Base-by-base conservation (phyloP, 1,284 basidiomycete genomes). In the Anthracocystis panici-leucophaei region DNA sequence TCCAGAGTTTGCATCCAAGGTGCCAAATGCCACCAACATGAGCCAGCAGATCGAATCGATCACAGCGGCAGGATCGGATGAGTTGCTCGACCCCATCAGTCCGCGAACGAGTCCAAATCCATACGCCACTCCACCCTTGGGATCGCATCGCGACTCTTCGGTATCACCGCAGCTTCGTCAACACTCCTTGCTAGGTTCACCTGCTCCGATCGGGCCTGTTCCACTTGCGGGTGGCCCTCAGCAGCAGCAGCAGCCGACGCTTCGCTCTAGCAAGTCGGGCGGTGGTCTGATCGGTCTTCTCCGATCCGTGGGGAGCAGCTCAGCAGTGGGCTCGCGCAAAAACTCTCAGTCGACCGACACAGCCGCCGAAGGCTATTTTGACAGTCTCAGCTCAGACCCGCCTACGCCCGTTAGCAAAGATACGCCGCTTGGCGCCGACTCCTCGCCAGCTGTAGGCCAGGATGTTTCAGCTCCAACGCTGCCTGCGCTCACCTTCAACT, bases 391-490 rank as follows among this genome's bases (percentile, higher is more conserved):
- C 2, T 69, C 72, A 0, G 54, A 65, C 31, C 72, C 75, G 10
- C 75, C 77, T 6, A 79, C 74, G 16, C 74, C 74, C 9, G 33
- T 72, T 25, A 76, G 74, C 68, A 76, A 76, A 27, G 69, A 76
- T 31, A 67, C 73, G 16, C 67, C 73, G 0, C n/a, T 70, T 6
- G 38, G 52, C n/a, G 23, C 41, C 48, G 40, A 54, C 23, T 21
- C 35, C 4, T 38, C 61, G 42, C 16, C n/a, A 5, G 31, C 29
- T 16, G 40, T n/a, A 12, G 42, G 25, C 48, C 49, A 59, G 16
- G 46, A 44, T 7, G 52, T 48, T 7, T 27, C 44, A 2, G 44
- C 68, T 4, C 74, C 69, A 3, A 61, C 44, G 10, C 31, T 77
- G 57, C 75, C 75, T 0, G 75, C 66, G 5, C 53, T 77, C n/a